Evolutionary conservation across 192 early-diverging fungal genomes (phyloP), one percentile per base, ranked within the genome.

Genomic region (Phlyctochytrium arcticum): DNA sequence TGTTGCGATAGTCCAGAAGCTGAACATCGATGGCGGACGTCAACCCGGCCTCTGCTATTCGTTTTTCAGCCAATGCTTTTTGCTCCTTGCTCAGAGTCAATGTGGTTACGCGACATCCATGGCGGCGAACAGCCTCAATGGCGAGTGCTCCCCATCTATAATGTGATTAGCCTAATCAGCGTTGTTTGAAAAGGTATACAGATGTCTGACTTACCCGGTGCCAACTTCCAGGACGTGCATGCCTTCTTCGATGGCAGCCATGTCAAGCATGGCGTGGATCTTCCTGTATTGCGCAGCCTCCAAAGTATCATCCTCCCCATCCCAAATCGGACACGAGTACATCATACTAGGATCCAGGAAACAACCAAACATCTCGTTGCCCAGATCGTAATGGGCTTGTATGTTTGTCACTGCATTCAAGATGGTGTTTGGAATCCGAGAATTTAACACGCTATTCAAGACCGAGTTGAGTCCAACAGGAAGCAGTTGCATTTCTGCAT

Each of bases 291-390:
- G 85, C 12, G 85, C 87, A 31, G 59, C 58, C 51, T 90, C 85
- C 23, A 90, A 72, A n/a, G 77, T 78, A 54, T 88, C 85, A 17
- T 57, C 31, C 23, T 53, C 62, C n/a, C 36, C 34, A 10, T 68
- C 57, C 83, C 85, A 90, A 29, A 87, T 75, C n/a, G 85, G 87
- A 50, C 86, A 86, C 9, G 84, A 87, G 75, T 90, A 90, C 12
- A 80, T 88, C 87, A 88, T 87, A 30, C 80, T 78, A 2, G 73
- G 67, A 69, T 86, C 84, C 48, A 90, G 70, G 35, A 90, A 90
- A 36, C 67, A 65, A 12, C 78, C 79, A 76, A 90, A 90, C 83
- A 90, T 82, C 27, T 87, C 87, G 69, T 90, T 88, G 36, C 83
- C 85, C 48, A 90, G 74, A 61, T 90, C 88, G 70, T 90, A 90